phyloP scores from a whole-genome alignment of 768 basidiomycete species.

The Trametes sanguinea region DNA sequence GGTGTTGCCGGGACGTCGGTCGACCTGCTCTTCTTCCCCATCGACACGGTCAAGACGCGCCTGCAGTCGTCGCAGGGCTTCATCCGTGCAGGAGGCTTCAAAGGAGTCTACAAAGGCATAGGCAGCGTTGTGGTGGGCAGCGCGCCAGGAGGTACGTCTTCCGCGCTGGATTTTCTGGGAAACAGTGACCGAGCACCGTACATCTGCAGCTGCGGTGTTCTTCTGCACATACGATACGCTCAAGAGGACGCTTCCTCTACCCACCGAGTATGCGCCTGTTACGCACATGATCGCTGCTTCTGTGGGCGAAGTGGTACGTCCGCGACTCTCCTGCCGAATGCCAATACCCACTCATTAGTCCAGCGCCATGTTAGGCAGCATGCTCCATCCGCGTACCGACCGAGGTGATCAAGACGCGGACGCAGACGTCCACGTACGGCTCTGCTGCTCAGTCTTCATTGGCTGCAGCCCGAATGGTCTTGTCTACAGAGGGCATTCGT shows the following conservation, averaged over 20 bases:
- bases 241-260: slow-evolving; percentile 71
- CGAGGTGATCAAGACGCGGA: slow-evolving; percentile 93
- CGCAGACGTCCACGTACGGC: slow-evolving; percentile 82
- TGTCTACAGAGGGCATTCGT: slow-evolving; percentile 60
- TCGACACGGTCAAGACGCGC: slow-evolving; percentile 96
- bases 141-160: slow-evolving; percentile 82
- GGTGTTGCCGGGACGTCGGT: slow-evolving; percentile 92
- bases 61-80: slow-evolving; percentile 91
- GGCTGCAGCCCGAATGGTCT: slow-evolving; percentile 55
- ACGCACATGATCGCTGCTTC: slow-evolving; percentile 58
- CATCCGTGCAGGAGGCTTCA: slow-evolving; percentile 80
- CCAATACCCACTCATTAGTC: slow-evolving; percentile 13
- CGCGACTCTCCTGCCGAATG: not conserved
- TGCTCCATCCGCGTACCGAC: slow-evolving; percentile 95
- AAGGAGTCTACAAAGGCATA: slow-evolving; percentile 88
- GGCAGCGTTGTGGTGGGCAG: slow-evolving; percentile 95
- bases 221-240: slow-evolving; percentile 92
- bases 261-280: slow-evolving; percentile 62
- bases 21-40: slow-evolving; percentile 93
- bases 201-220: slow-evolving; percentile 81
- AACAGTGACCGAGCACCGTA: not conserved
- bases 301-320: slow-evolving; percentile 53
- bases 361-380: slow-evolving; percentile 55
- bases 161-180: too few relatives aligned
- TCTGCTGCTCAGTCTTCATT: slow-evolving; percentile 56